Conservation (phyloP, 441 rosid species). For the Erodium chrysanthum region DNA sequence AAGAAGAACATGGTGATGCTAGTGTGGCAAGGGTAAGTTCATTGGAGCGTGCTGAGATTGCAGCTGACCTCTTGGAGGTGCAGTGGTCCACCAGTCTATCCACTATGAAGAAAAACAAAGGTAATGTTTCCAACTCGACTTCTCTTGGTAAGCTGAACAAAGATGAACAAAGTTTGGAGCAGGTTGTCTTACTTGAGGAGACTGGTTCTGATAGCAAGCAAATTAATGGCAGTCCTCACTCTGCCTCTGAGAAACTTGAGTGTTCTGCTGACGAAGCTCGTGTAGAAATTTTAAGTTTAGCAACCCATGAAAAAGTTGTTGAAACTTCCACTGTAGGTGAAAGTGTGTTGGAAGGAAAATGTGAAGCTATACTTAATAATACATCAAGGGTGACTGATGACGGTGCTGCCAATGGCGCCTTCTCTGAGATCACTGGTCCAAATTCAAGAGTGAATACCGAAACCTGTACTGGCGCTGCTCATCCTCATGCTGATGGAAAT, state of each 20-base stretch:
- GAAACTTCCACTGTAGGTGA: slow-evolving; percentile 24
- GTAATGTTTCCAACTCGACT: slow-evolving; percentile 22
- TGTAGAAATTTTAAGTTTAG: slow-evolving; percentile 21
- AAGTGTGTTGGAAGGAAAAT: slow-evolving; percentile 25
- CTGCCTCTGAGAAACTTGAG: slow-evolving; percentile 22
- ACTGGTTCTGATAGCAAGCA: slow-evolving; percentile 22
- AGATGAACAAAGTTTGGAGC: slow-evolving; percentile 19
- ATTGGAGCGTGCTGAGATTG: slow-evolving; percentile 73
- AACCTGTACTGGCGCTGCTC: neutral
- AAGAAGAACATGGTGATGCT: slow-evolving; percentile 24
- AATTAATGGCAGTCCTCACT: slow-evolving; percentile 15
- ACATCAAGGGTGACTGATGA: slow-evolving; percentile 26
- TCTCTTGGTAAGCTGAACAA: slow-evolving; percentile 14
- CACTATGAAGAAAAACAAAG: slow-evolving; percentile 34
- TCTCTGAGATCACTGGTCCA: slow-evolving; percentile 16
- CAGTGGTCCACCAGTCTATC: slow-evolving; percentile 77
- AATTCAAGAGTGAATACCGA: slow-evolving; percentile 14
- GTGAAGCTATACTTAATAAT: slow-evolving; percentile 27
- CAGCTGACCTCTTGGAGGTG: slow-evolving; percentile 79
- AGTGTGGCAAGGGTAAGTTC: slow-evolving; percentile 34
- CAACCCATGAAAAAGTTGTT: slow-evolving; percentile 22
- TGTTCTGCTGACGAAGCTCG: slow-evolving; percentile 24
- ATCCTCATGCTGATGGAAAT: neutral
- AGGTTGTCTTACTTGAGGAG: slow-evolving; percentile 18
- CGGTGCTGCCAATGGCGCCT: slow-evolving; percentile 11